Base-by-base conservation (phyloP, 2,329 filamentous ascomycete species). In the Fusarium albidum region DNA sequence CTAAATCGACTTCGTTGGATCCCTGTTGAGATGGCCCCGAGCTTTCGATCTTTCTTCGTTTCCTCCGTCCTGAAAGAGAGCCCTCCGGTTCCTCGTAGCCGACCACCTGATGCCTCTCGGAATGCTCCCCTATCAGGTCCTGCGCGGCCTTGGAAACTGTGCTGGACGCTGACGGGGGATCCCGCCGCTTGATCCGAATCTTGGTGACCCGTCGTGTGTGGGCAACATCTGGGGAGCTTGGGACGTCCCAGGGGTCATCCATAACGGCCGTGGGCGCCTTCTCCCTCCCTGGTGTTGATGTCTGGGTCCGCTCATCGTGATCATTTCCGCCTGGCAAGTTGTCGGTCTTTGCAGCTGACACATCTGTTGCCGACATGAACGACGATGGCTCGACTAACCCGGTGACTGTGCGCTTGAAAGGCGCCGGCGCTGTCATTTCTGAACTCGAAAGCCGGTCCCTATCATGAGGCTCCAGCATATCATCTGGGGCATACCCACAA, bases 241-340 rank as follows among this genome's bases (percentile, higher is more conserved):
- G 77, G 4, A 82, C 71, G 31, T 79, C 78, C 74, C 77, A 81
- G 8, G 68, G 63, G 44, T 78, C 76, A 21, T 59, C 63, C 49
- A 61, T 67, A 59, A 62, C 49, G 29, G 45, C 55, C 42, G 27
- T 57, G 26, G 49, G 50, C 57, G 46, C 53, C 59, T 68, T 50
- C 65, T 63, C 57, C 21, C 65, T 59, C 25, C 65, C 65, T n/a
- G 65, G 72, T 11, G 71, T 74, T 10, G 69, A 69, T 13, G 71
- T 59, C 32, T 75, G 72, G 5, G 71, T 74, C 40, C 69, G 65
- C 40, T 69, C 68, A 27, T 61, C 61, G 18, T 56, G 44, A 1
- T 59, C 57, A 5, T 55, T 49, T 11, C 49, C 53, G 11, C 51
- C 51, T 13, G 49, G 45, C 12, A 50, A 37, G 17, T 61, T 58